A percentile compares a stretch with the other conserved stretches of the same genome.
These are phyloP conservation scores for Lepidopterella palustris DNA, from an alignment of 495 filamentous ascomycete genomes.

Conservation along the genomic window DNA sequence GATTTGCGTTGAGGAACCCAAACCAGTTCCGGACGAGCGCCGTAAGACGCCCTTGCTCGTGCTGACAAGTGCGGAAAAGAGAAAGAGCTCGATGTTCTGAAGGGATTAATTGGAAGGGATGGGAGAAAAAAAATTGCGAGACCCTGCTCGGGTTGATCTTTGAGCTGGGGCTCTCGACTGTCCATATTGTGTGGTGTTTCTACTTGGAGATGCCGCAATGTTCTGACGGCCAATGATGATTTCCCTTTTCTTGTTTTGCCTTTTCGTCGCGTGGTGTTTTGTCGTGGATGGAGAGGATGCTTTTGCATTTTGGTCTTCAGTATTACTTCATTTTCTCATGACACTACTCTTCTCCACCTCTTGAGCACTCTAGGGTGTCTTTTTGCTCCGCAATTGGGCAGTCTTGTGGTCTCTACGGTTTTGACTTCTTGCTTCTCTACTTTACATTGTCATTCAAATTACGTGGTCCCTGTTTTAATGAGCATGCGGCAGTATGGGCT, in stretches of 20 bases:
- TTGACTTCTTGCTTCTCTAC: constrained; percentile 4
- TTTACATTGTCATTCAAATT: neutral
- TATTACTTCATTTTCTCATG: neutral
- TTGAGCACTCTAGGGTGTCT: neutral
- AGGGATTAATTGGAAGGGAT: constrained; percentile 5
- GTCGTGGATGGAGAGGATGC: neutral
- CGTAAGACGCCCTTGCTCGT: constrained; percentile 83
- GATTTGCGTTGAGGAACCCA: constrained; percentile 42
- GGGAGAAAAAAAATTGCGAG: neutral
- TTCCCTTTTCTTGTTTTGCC: constrained; percentile 11
- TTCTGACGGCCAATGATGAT: constrained; percentile 28
- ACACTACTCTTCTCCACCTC: neutral
- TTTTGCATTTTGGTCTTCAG: constrained; percentile 5
- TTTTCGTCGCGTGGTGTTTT: constrained; percentile 6
- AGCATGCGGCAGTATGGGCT: constrained; percentile 15
- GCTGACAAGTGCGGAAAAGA: constrained; percentile 83
- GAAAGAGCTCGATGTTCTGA: constrained; percentile 64
- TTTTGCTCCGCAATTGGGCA: neutral
- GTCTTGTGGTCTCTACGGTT: neutral
- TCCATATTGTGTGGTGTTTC: constrained; percentile 21
- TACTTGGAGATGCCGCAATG: constrained; percentile 4
- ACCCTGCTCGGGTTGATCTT: constrained; percentile 13
- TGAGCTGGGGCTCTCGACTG: constrained; percentile 11
- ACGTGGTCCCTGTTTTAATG: constrained; percentile 24
- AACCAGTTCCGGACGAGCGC: constrained; percentile 50